These are phyloP conservation scores for Endotrypanum monterogeii DNA, from an alignment of 208 protist genomes.

Conservation along the genomic window DNA sequence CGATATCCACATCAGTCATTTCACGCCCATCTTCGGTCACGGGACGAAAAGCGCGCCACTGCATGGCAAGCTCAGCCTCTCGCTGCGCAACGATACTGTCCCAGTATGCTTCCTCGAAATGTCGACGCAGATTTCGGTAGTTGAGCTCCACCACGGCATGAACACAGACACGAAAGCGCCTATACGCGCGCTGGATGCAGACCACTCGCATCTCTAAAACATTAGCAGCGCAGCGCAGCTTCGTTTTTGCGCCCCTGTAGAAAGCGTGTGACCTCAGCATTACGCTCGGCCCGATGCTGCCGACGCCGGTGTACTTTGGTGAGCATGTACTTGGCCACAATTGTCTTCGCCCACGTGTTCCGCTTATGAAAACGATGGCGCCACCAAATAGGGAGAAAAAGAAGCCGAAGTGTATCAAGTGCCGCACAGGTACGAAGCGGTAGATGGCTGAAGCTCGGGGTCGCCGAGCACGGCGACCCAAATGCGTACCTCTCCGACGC, in stretches of 20 bases:
- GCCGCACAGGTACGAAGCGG: slow-evolving; percentile 9
- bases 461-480: background rate
- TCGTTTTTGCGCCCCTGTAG: slow-evolving; percentile 18
- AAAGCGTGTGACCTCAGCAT: slow-evolving; percentile 15
- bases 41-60: slow-evolving; percentile 4
- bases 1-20: slow-evolving; percentile 11
- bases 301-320: slow-evolving; percentile 9
- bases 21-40: slow-evolving; percentile 5
- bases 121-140: slow-evolving; percentile 43
- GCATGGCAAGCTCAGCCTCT: slow-evolving; percentile 38
- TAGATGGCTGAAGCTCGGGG: too few species aligned
- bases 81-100: slow-evolving; percentile 29
- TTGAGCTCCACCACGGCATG: slow-evolving; percentile 66
- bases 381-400: slow-evolving; percentile 43
- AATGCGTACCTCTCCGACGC: slow-evolving; percentile 1
- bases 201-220: slow-evolving; percentile 22
- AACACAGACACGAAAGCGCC: slow-evolving; percentile 34
- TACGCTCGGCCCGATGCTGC: slow-evolving; percentile 8
- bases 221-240: slow-evolving; percentile 21
- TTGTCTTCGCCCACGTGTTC: slow-evolving; percentile 13
- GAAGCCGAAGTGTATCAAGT: slow-evolving; percentile 20
- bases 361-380: slow-evolving; percentile 29
- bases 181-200: slow-evolving; percentile 52
- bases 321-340: slow-evolving; percentile 16
- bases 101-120: slow-evolving; percentile 65